Evolutionary conservation across 768 basidiomycete species (phyloP), one percentile per base, ranked within the genome.

Genomic region (Mycena latifolia): DNA sequence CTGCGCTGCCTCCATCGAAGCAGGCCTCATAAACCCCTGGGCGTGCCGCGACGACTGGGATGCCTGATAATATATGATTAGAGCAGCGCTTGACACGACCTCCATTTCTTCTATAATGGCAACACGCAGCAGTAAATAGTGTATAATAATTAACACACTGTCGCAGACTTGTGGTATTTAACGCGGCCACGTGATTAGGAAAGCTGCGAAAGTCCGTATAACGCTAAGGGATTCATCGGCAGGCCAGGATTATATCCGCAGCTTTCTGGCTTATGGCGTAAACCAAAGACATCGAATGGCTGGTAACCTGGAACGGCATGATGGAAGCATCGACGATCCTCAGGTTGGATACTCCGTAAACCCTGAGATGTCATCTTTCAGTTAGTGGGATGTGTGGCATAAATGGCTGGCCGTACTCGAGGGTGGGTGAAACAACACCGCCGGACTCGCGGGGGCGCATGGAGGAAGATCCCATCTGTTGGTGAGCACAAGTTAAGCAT

Each of bases 251-350:
- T 12, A 68, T 25, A 54, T 68, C 66, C 6, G 66, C 66, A 6
- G 66, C 66, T 27, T 63, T 68, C 62, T 68, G 66, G 24, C 61
- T 58, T 18, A 69, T 33, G 20, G 67, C 58, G 29, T 65, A 69
- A 25, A 65, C 25, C n/a, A 54, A 47, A 4, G 53, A 58, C 69
- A 78, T 76, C 2, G 77, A 63, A 56, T 81, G 81, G 20, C 77
- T 75, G 9, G 74, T 76, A 27, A 82, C 65, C 39, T 80, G 81
- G 54, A 83, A 67, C 1, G 83, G 83, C 18, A 81, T 65, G 28
- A 83, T 67, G 10, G 78, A 80, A 20, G 82, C 67, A 67, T 83
- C 83, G 18, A 77, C 79, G 15, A 84, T 77, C 11, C 83, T 76
- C 18, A 84, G 31, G 47, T 28, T 70, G 67, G 15, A 81, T 82